Conservation (phyloP, 1,139 yeast genomes). For the Yamadazyma songkhlaensis region DNA sequence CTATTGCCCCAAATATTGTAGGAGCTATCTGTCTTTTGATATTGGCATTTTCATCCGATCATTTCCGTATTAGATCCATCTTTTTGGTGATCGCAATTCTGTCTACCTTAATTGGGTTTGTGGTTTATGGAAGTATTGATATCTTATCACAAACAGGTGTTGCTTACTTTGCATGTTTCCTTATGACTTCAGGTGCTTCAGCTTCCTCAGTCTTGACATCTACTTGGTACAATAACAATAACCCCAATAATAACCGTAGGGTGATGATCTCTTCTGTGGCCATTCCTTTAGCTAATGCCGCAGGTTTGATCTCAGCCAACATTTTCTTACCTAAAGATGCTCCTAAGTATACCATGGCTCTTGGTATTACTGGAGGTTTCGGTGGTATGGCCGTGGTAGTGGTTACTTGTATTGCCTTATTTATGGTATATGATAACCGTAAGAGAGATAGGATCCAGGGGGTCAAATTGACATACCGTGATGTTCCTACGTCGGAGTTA, state of each 20-base stretch:
- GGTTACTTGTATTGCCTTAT: slow-evolving; percentile 19
- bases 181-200: slow-evolving; percentile 31
- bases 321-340: slow-evolving; percentile 28
- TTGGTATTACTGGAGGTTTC: slow-evolving; percentile 34
- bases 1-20: slow-evolving; percentile 31
- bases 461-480: slow-evolving; percentile 36
- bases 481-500: slow-evolving; percentile 42
- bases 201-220: slow-evolving; percentile 43
- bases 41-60: slow-evolving; percentile 24
- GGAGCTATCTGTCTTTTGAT: slow-evolving; percentile 25
- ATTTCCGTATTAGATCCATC: slow-evolving; percentile 25
- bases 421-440: slow-evolving; percentile 38
- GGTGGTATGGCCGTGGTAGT: slow-evolving; percentile 30
- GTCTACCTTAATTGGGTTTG: slow-evolving; percentile 41
- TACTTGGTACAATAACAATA: slow-evolving; percentile 52
- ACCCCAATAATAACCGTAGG: slow-evolving; percentile 40
- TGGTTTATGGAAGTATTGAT: slow-evolving; percentile 44
- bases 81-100: slow-evolving; percentile 37
- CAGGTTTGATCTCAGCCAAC: slow-evolving; percentile 30
- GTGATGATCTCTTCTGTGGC: slow-evolving; percentile 29
- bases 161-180: slow-evolving; percentile 37
- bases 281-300: slow-evolving; percentile 32
- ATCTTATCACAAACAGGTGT: slow-evolving; percentile 33
- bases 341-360: slow-evolving; percentile 28
- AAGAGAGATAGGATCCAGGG: slow-evolving; percentile 42